Conservation (phyloP, 1,139 yeast species). For the Debaryomycetaceae sp. region DNA sequence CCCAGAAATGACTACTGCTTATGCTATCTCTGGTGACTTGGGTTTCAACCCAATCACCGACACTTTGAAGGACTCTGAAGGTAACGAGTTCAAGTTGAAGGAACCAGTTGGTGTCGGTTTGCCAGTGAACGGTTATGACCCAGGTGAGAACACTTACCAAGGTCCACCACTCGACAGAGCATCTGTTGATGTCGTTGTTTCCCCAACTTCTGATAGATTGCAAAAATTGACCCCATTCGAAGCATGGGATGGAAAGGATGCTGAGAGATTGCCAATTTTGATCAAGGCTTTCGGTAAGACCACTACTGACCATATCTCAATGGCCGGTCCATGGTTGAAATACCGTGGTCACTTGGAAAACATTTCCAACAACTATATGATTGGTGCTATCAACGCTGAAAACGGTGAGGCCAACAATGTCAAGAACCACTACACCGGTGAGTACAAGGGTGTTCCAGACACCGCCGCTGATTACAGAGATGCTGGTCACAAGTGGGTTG, state of each 20-base stretch:
- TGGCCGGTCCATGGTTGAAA: constrained; percentile 99
- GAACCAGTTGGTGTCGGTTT: constrained; percentile 92
- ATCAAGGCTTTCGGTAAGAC: constrained; percentile 97
- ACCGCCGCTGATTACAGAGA: constrained; percentile 95
- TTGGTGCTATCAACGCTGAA: constrained; percentile 98
- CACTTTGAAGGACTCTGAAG: constrained; percentile 87
- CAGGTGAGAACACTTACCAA: constrained; percentile 95
- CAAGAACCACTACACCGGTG: constrained; percentile 89
- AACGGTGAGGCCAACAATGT: constrained; percentile 92
- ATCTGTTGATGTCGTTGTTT: constrained; percentile 66
- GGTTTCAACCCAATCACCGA: constrained; percentile 98
- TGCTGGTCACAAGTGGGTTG: constrained; percentile 91
- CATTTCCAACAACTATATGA: constrained; percentile 98
- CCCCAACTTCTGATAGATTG: constrained; percentile 73
- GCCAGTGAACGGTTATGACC: constrained; percentile 89
- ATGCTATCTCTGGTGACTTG: constrained; percentile 95
- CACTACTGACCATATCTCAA: constrained; percentile 98
- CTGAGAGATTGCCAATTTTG: constrained; percentile 83
- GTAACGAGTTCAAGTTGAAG: constrained; percentile 90
- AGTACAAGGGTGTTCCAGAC: constrained; percentile 92
- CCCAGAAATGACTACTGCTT: constrained; percentile 96
- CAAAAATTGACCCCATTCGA: constrained; percentile 49
- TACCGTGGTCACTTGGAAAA: constrained; percentile 99
- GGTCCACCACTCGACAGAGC: constrained; percentile 94
- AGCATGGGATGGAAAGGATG: constrained; percentile 95